Percentiles rank a stretch among this genome's conserved stretches.
Conservation (phyloP, 2,329 filamentous ascomycete species). For the Stagonosporopsis vannaccii region DNA sequence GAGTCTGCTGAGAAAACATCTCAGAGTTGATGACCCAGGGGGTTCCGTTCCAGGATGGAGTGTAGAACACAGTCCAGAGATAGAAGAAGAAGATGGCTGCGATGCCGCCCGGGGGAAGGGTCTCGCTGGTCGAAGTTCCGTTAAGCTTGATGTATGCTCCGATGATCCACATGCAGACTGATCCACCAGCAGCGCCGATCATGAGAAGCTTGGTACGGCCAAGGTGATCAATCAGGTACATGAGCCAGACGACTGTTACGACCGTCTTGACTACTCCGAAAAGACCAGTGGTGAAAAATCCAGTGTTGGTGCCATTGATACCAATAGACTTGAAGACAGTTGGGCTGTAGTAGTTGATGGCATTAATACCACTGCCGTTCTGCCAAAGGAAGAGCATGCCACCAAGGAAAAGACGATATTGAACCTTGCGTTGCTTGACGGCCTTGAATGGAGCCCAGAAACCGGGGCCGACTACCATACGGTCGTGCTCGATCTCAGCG, state of each 20-base stretch:
- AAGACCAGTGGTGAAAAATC: slow-evolving; percentile 74
- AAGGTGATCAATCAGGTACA: slow-evolving; percentile 71
- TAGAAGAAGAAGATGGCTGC: slow-evolving; percentile 76
- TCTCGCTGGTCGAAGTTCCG: slow-evolving; percentile 45
- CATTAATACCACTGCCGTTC: slow-evolving; percentile 79
- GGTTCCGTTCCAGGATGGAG: slow-evolving; percentile 73
- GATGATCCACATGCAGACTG: slow-evolving; percentile 70
- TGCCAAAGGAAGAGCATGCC: slow-evolving; percentile 80
- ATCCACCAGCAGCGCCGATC: slow-evolving; percentile 68
- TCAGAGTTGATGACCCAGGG: slow-evolving; percentile 78
- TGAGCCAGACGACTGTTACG: slow-evolving; percentile 72
- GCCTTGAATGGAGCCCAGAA: slow-evolving; percentile 67
- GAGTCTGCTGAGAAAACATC: slow-evolving; percentile 76
- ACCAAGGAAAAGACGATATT: slow-evolving; percentile 76
- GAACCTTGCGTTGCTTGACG: slow-evolving; percentile 59
- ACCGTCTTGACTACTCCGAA: slow-evolving; percentile 79
- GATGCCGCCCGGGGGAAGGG: slow-evolving; percentile 59
- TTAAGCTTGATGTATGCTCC: slow-evolving; percentile 66
- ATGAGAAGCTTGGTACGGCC: slow-evolving; percentile 71
- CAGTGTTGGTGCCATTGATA: slow-evolving; percentile 64
- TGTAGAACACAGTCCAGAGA: slow-evolving; percentile 76
- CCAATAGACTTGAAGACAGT: slow-evolving; percentile 73
- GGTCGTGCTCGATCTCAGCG: slow-evolving; percentile 70
- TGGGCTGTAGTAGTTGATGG: slow-evolving; percentile 76
- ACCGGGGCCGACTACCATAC: slow-evolving; percentile 68